Evolutionary conservation across 257 asterid genomes (phyloP), one percentile per base, ranked within the genome.

Genomic region (Fraxinus cuspidata): DNA sequence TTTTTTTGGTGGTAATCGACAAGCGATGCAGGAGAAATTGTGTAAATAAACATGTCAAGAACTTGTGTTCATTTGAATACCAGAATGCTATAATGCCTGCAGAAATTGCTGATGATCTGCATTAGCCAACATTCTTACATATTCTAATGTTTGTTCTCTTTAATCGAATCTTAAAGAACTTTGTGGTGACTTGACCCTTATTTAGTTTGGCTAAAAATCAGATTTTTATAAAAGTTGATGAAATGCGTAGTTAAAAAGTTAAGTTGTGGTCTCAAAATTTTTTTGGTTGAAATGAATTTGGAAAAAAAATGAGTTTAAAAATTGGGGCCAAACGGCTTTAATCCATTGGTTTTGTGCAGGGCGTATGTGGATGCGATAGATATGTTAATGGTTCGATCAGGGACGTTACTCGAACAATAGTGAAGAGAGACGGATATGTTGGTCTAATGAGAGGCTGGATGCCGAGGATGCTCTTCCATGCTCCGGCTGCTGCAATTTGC

Each of bases 401-500:
- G 51, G 98, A 90, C 84, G 99, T 96, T 75, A 70, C 92, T 64
- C 81, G 78, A 15, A 92, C 94, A 72, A 86, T 93, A 75, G 58
- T 93, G 68, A 88, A 88, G 88, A 96, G 94, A 85, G 98, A 96
- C 27, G 99, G 99, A 56, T 93, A 91, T 74, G 79, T 86, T 23
- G 99, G 97, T 37, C 98, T 96, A 34, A 72, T 92, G 86, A 89
- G 99, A 83, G 99, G 99, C 8, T 96, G 98, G 99, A 78, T 83
- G 81, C 99, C 99, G 19, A 87, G 99, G 84, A 90, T 91, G 98
- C 97, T 96, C 74, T 96, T 96, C 89, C 99, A 96, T 81, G 97
- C 99, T 73, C 99, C 98, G 18, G 99, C 99, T 32, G 98, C 99
- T 76, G 99, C 99, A 23, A 92, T 96, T 81, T 92, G 97, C 86